Base-by-base conservation (phyloP, 2,329 filamentous ascomycete species). In the Penicillium corylophilum region DNA sequence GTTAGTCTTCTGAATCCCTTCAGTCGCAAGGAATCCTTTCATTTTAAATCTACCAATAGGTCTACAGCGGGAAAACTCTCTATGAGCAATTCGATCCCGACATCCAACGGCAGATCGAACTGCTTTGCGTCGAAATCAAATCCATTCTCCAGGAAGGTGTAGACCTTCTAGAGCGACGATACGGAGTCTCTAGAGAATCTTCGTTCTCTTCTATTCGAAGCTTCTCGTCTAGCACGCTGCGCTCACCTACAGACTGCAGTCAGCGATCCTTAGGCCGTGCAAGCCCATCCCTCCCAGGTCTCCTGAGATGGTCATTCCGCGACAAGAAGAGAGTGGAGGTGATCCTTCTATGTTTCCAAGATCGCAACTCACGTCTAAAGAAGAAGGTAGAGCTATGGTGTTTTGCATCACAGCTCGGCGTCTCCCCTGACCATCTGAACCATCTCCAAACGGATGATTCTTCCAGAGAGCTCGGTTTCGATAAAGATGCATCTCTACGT, bases 61-160 rank as follows among this genome's bases (percentile, higher is more conserved):
- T 51, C 2, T 51, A 46, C 15, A 44, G 48, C 12, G 48, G 44
- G 15, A 46, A 43, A 29, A 46, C 43, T 42, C 43, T 51, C 8
- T 51, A 46, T 26, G 48, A 51, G 43, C 43, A 51, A 43, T 51
- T 51, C 18, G 48, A 51, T 36, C 12, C 43, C 3, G 48, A 51
- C 29, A 51, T 51, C 38, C 48, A 51, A 40, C 36, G 29, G n/a
- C 48, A 51, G 38, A 51, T 51, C 29, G 38, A 46, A n/a, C 43
- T 51, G 16, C 43, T 46, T 20, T 51, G 48, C 22, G 29, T 41
- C 10, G 48, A 46, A 20, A 51, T 51, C 28, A 36, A 51, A 20
- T 46, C 48, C 24, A 51, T 51, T 42, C 48, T 51, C 7, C 43
- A 43, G 16, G 36, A 51, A 29, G n/a, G 26, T 12, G 29, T 51